These are phyloP conservation scores for Ajuga chamaepitys DNA, from an alignment of 257 asterid species.

Conservation along the genomic window DNA sequence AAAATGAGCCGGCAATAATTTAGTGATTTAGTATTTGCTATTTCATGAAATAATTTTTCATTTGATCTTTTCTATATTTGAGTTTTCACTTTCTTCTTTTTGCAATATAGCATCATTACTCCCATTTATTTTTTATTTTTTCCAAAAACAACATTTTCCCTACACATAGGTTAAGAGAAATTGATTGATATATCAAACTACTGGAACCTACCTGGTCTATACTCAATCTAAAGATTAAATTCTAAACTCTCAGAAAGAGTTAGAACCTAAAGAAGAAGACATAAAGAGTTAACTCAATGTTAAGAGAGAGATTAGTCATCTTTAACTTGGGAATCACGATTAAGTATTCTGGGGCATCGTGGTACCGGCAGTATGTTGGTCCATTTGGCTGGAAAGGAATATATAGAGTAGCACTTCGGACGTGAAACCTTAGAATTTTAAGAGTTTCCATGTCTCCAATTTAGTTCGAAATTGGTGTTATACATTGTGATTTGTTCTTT, in stretches of 20 bases:
- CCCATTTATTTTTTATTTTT: background rate
- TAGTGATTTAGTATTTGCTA: background rate
- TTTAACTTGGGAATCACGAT: background rate
- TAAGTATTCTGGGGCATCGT: too few relatives aligned
- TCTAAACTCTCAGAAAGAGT: background rate
- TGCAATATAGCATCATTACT: background rate
- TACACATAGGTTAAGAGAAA: background rate
- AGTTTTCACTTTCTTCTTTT: background rate
- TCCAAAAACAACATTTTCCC: background rate
- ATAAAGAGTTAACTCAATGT: background rate
- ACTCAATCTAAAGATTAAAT: background rate
- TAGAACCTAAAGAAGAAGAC: background rate
- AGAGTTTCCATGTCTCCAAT: too few relatives aligned
- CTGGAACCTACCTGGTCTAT: background rate
- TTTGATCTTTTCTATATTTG: background rate
- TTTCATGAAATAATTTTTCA: background rate
- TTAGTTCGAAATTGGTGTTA: too few relatives aligned
- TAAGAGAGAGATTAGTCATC: background rate
- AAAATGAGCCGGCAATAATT: background rate
- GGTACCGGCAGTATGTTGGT: too few relatives aligned
- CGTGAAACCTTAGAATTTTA: too few relatives aligned
- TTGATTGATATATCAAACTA: background rate
- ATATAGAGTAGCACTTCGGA: too few relatives aligned
- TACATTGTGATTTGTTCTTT: too few relatives aligned
- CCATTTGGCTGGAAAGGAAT: too few relatives aligned